Conservation (phyloP, 495 filamentous ascomycete genomes). For the Wilcoxina mikolae region DNA sequence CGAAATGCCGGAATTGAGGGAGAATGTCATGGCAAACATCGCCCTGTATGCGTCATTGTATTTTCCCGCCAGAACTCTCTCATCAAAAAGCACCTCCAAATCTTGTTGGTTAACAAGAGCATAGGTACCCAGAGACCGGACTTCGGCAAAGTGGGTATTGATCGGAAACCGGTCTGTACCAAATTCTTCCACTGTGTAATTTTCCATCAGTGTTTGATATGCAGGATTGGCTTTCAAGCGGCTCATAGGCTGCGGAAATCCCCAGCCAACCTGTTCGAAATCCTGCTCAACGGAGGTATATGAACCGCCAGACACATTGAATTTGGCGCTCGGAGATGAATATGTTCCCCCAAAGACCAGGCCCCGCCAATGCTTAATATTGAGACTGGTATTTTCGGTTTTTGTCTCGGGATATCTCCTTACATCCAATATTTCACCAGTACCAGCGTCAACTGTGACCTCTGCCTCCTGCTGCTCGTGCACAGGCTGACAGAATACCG, state of each 20-base stretch:
- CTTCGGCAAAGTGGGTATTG: not conserved
- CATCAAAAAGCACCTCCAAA: not conserved
- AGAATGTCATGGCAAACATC: not conserved
- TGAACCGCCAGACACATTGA: no score
- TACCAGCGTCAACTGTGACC: not conserved
- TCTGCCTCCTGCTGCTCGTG: not conserved
- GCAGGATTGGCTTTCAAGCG: not conserved
- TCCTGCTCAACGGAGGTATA: not conserved
- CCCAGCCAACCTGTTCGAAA: not conserved
- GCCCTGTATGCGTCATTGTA: not conserved
- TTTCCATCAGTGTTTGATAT: not conserved
- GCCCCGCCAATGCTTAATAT: not conserved
- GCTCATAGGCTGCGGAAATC: not conserved
- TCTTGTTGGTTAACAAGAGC: not conserved
- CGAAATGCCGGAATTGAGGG: no score
- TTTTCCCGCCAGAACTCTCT: not conserved
- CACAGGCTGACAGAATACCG: not conserved
- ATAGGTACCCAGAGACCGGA: not conserved
- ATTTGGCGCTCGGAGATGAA: not conserved
- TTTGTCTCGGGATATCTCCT: not conserved
- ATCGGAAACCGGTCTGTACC: no score
- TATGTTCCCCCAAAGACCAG: not conserved
- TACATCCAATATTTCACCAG: not conserved
- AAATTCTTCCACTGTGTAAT: not conserved
- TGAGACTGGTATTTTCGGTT: not conserved